A percentile compares a stretch with the other conserved stretches of the same genome.
These are phyloP conservation scores for Dryas octopetala DNA, from an alignment of 306 rosid species.

Conservation along the genomic window DNA sequence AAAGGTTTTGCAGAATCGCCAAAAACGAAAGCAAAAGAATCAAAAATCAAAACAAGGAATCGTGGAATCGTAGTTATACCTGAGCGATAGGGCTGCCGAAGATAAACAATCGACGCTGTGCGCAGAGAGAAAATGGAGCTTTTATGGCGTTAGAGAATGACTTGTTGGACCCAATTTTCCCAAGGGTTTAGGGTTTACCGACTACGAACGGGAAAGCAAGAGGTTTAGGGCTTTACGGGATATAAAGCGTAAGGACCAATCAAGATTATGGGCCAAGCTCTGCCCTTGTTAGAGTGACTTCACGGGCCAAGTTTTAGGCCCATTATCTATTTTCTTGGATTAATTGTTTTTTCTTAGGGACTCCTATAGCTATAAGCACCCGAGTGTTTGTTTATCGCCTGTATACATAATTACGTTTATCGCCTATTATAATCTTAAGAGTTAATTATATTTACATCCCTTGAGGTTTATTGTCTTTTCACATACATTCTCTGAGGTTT, in stretches of 20 bases:
- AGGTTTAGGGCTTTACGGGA: not conserved
- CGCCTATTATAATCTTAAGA: too few relatives aligned
- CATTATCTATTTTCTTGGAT: not conserved
- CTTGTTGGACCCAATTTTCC: not conserved
- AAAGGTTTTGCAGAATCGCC: not conserved
- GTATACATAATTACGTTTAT: too few relatives aligned
- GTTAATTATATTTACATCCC: too few relatives aligned
- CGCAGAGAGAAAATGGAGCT: not conserved
- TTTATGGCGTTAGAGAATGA: not conserved
- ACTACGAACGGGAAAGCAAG: not conserved
- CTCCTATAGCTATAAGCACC: too few relatives aligned
- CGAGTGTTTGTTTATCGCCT: too few relatives aligned
- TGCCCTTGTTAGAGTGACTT: not conserved
- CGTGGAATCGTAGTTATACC: not conserved
- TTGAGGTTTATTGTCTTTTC: too few relatives aligned
- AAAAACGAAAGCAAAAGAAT: not conserved
- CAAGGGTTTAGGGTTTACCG: slow-evolving; percentile 14
- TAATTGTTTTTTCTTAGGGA: too few relatives aligned
- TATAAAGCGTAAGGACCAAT: not conserved
- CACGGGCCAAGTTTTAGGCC: not conserved
- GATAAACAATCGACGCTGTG: not conserved
- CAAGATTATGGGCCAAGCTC: slow-evolving; percentile 7
- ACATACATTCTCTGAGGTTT: too few relatives aligned
- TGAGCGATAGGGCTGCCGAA: not conserved
- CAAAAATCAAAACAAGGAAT: not conserved